phyloP scores from a whole-genome alignment of 345 rosid species.

The Eucalyptus virginea region DNA sequence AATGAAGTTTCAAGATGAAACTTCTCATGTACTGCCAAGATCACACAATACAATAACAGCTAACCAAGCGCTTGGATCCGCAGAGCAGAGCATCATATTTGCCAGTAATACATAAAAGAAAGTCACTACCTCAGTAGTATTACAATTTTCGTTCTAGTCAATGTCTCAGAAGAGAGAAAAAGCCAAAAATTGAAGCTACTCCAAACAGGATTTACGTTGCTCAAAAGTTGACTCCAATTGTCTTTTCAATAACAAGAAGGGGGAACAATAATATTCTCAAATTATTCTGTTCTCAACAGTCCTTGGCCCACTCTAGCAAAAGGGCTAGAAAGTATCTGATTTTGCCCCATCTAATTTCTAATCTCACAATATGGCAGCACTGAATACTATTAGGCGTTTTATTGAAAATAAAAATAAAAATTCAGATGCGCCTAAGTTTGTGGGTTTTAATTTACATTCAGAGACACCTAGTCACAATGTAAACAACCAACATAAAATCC shows the following conservation, averaged over 20 bases:
- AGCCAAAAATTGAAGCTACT: background rate
- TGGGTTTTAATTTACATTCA: background rate
- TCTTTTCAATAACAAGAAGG: background rate
- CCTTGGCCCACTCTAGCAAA: background rate
- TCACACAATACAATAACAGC: background rate
- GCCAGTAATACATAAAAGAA: background rate
- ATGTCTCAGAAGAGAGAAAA: background rate
- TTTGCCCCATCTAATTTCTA: background rate
- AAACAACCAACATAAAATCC: background rate
- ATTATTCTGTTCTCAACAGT: background rate
- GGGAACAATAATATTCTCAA: background rate
- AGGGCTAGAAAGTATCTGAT: background rate
- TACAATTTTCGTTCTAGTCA: background rate
- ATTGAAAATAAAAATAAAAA: background rate
- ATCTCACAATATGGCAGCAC: background rate
- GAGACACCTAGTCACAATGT: background rate
- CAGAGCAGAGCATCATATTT: background rate
- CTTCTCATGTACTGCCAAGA: background rate
- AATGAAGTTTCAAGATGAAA: background rate
- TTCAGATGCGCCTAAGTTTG: background rate
- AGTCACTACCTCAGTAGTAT: background rate
- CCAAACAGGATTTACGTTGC: background rate
- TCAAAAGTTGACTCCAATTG: background rate
- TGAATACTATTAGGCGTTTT: background rate
- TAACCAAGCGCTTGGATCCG: background rate